Conservation (phyloP, 2,329 filamentous ascomycete species). For the Fusarium sp. region DNA sequence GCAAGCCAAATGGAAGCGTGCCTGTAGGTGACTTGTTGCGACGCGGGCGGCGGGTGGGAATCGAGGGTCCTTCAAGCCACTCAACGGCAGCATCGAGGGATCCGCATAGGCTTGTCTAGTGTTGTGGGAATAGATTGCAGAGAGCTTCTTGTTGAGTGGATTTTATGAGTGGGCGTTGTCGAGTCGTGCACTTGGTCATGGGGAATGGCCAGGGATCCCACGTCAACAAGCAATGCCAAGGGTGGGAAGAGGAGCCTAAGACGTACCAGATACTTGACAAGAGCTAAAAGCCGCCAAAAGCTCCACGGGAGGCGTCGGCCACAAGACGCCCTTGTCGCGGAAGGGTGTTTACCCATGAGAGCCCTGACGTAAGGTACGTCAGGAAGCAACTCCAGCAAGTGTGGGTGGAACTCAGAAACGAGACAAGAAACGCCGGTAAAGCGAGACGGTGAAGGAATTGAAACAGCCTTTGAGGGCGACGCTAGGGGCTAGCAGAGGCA, state of each 20-base stretch:
- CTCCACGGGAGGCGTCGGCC: conserved; percentile 43
- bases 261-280: conserved; percentile 40
- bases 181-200: conserved; percentile 41
- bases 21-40: conserved; percentile 34
- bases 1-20: conserved; percentile 35
- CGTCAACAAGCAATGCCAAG: conserved; percentile 43
- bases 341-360: conserved; percentile 42
- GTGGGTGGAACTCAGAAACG: conserved; percentile 40
- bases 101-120: conserved; percentile 42
- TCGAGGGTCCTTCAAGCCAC: conserved; percentile 42
- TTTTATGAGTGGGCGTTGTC: conserved; percentile 32
- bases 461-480: conserved; percentile 40
- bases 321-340: conserved; percentile 39
- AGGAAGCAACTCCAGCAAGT: conserved; percentile 34
- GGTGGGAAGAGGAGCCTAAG: conserved; percentile 24
- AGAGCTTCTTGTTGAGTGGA: conserved; percentile 33
- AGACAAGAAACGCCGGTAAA: conserved; percentile 44
- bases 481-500: conserved; percentile 32
- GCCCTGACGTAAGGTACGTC: conserved; percentile 46
- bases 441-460: conserved; percentile 46
- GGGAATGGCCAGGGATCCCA: conserved; percentile 38
- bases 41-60: conserved; percentile 37
- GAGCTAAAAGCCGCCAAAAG: conserved; percentile 37
- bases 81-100: conserved; percentile 45
- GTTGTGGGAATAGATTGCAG: conserved; percentile 40